Percentiles rank a stretch among this genome's conserved stretches.
phyloP scores from a whole-genome alignment of 2,329 filamentous ascomycete species.

The Kalaharituber pfeilii region DNA sequence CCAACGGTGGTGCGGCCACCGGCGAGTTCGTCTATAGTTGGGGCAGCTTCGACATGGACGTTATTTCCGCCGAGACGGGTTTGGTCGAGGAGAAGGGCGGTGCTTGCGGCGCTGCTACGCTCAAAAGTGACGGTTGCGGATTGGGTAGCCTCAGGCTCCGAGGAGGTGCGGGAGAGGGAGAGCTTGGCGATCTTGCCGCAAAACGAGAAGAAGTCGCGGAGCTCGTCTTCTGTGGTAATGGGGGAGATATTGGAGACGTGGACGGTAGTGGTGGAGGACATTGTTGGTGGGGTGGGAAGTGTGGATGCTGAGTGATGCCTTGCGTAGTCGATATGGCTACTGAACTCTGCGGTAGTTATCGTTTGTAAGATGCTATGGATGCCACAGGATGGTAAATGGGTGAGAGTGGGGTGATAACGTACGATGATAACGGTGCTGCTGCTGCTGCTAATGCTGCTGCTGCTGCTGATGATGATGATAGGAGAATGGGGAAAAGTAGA shows the following conservation, averaged over 20 bases:
- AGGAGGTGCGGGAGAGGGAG: constrained; percentile 47
- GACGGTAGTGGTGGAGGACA: constrained; percentile 39
- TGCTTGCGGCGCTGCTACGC: constrained; percentile 92
- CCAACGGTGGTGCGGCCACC: constrained; percentile 33
- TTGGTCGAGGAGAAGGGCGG: constrained; percentile 88
- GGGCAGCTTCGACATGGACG: constrained; percentile 61
- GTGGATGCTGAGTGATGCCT: too few relatives aligned
- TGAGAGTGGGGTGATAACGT: too few relatives aligned
- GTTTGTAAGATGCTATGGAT: too few relatives aligned
- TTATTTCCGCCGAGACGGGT: constrained; percentile 66
- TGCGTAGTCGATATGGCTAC: too few relatives aligned
- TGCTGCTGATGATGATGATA: too few relatives aligned
- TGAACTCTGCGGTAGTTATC: too few relatives aligned
- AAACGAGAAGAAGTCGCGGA: constrained; percentile 96
- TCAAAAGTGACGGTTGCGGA: constrained; percentile 89
- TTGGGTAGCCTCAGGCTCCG: constrained; percentile 45
- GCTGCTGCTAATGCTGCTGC: too few relatives aligned
- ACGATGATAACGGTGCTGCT: too few relatives aligned
- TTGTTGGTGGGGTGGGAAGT: neutral
- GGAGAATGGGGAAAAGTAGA: too few relatives aligned
- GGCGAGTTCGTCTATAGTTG: constrained; percentile 42
- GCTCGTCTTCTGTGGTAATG: constrained; percentile 72
- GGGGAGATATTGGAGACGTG: constrained; percentile 77
- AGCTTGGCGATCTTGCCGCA: constrained; percentile 79
- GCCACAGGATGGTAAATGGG: too few relatives aligned